Evolutionary conservation across 2,329 filamentous ascomycete species (phyloP), one percentile per base, ranked within the genome.

Genomic region (Chrysosporium keratinophilum): DNA sequence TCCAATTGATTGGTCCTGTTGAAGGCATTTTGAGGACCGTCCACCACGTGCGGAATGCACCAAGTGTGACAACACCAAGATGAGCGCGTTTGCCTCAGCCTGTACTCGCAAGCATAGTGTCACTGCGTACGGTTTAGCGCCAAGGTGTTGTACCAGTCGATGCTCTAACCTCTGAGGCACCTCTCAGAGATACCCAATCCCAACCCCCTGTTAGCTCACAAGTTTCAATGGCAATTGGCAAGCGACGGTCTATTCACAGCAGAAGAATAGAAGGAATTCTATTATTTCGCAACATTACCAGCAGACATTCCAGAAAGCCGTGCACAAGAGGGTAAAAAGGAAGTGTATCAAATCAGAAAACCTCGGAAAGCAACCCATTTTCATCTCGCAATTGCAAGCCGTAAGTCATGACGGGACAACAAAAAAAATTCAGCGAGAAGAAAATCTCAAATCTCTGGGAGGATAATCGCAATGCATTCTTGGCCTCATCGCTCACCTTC

Each of bases 401-500:
- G 37, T 54, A 43, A 54, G 23, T 49, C 51, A 44, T 54, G 40
- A 54, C 51, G 40, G 17, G 23, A 49, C 20, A 35, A 43, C 40
- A 6, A 19, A 12, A 5, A 12, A 45, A 35, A 33, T n/a, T n/a
- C n/a, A n/a, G 34, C 12, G 20, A 17, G 28, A 33, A 35, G 17
- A 15, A 40, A 20, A n/a, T 12, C 14, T 39, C 5, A 35, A 31
- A 31, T 28, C 28, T 17, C n/a, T 17, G 23, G 35, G 31, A 43
- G 44, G 5, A 39, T n/a, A 34, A 44, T n/a, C 43, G 4, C 14
- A n/a, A 39, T n/a, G 5, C 28, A 17, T 7, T 2, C 12, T 28
- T 12, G 9, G n/a, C 19, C 14, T 34, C 37, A 54, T 37, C 23
- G 34, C 47, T 60, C 53, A 60, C 63, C 68, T 71, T 64, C 74